phyloP scores from a whole-genome alignment of 2,329 filamentous ascomycete genomes.

The Exophiala alcalophila region DNA sequence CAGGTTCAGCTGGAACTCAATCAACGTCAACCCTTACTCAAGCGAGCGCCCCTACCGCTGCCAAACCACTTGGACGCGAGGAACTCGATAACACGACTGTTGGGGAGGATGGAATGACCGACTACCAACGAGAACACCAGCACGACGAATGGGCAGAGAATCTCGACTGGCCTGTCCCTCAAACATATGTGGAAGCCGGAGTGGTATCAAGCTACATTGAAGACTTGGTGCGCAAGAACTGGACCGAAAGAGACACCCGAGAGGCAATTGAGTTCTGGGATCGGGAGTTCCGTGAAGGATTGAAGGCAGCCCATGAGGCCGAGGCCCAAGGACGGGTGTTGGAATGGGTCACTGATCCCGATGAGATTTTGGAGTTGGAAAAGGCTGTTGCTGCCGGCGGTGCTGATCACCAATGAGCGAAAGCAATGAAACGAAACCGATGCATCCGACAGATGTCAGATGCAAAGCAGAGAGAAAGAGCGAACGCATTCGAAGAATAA shows the following conservation, averaged over 20 bases:
- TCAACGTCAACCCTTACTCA: slow-evolving; percentile 1
- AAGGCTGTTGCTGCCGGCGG: no score
- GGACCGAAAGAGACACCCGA: slow-evolving; percentile 22
- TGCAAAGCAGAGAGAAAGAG: no score
- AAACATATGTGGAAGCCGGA: slow-evolving; percentile 25
- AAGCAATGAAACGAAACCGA: no score
- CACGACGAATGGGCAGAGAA: slow-evolving; percentile 23
- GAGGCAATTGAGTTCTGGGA: slow-evolving; percentile 23
- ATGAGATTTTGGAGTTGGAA: slow-evolving; percentile 12
- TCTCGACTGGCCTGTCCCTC: slow-evolving; percentile 11
- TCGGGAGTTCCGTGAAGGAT: slow-evolving; percentile 23
- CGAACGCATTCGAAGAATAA: no score
- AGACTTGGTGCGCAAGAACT: slow-evolving; percentile 22
- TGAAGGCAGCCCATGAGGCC: slow-evolving; percentile 18
- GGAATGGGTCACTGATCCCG: slow-evolving; percentile 23
- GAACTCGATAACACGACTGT: slow-evolving; percentile 20
- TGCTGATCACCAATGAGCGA: no score
- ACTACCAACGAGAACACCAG: slow-evolving; percentile 24
- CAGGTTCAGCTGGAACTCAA: neutral
- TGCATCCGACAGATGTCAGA: no score
- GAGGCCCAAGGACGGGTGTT: slow-evolving; percentile 15
- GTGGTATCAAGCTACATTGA: slow-evolving; percentile 17
- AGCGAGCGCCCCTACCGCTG: neutral
- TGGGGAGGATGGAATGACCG: slow-evolving; percentile 24
- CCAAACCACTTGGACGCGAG: slow-evolving; percentile 9